phyloP scores from a whole-genome alignment of 2,329 filamentous ascomycete species.

The Tolypocladium ovalisporum region DNA sequence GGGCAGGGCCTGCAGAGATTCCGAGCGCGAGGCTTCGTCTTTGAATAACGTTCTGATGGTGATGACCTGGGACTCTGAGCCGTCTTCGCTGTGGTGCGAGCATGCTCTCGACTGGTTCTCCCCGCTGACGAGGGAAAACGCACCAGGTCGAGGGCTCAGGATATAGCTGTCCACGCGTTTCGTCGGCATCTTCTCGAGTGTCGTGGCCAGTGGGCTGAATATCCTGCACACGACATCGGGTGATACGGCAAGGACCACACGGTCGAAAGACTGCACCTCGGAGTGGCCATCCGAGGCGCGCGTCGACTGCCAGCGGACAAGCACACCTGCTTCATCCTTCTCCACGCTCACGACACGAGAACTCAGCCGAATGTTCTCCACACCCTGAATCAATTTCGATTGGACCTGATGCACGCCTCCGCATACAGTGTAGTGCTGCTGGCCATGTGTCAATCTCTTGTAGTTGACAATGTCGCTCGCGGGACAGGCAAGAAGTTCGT shows the following conservation, averaged over 20 bases:
- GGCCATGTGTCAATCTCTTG: slow-evolving; percentile 32
- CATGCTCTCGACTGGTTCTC: slow-evolving; percentile 8
- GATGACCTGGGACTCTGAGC: slow-evolving; percentile 18
- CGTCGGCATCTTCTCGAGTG: slow-evolving; percentile 34
- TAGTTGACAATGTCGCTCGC: slow-evolving; percentile 42
- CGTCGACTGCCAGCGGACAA: slow-evolving; percentile 22
- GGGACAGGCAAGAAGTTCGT: slow-evolving; percentile 36
- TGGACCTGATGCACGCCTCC: slow-evolving; percentile 40
- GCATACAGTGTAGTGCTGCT: slow-evolving; percentile 39
- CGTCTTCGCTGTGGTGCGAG: slow-evolving; percentile 14
- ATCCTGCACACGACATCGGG: slow-evolving; percentile 39
- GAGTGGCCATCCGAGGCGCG: slow-evolving; percentile 3
- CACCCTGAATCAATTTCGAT: slow-evolving; percentile 26
- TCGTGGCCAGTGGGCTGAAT: slow-evolving; percentile 28
- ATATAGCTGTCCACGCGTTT: slow-evolving; percentile 36
- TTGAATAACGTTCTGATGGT: slow-evolving; percentile 23
- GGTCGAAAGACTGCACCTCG: slow-evolving; percentile 32
- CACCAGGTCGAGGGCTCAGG: slow-evolving; percentile 9
- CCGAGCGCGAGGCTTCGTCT: slow-evolving; percentile 24
- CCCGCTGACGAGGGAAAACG: slow-evolving; percentile 2
- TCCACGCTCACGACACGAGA: slow-evolving; percentile 25
- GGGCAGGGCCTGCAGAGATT: slow-evolving; percentile 40
- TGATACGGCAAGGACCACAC: slow-evolving; percentile 42
- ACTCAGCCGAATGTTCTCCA: slow-evolving; percentile 28
- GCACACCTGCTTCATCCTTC: slow-evolving; percentile 11